These are phyloP conservation scores for Starmera dryadoides DNA, from an alignment of 805 yeast genomes.

Conservation along the genomic window DNA sequence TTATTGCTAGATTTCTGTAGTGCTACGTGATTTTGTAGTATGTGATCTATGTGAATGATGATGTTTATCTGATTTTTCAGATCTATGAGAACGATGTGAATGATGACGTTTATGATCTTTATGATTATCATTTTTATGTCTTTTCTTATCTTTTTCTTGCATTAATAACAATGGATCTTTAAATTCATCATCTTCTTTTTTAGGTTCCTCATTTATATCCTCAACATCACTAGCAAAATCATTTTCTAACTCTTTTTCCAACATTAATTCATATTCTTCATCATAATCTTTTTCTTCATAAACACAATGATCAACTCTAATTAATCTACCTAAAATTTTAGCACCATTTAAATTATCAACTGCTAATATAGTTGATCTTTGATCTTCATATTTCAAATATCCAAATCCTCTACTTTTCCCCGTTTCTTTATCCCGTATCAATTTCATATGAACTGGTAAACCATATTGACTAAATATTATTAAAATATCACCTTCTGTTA, in stretches of 20 bases:
- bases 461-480: slow-evolving; percentile 87
- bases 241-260: slow-evolving; percentile 23
- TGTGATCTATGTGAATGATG: slow-evolving; percentile 1
- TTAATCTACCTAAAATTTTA: slow-evolving; percentile 37
- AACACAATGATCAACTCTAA: slow-evolving; percentile 68
- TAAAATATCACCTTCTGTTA: slow-evolving; percentile 71
- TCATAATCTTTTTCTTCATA: slow-evolving; percentile 50
- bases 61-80: not conserved
- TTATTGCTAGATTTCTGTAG: too few species aligned
- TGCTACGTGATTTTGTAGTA: too few species aligned
- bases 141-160: not conserved
- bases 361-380: slow-evolving; percentile 73
- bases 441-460: slow-evolving; percentile 66
- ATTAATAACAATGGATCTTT: slow-evolving; percentile 18
- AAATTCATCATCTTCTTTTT: slow-evolving; percentile 13
- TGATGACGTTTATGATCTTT: not conserved
- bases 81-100: not conserved
- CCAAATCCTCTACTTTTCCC: slow-evolving; percentile 73
- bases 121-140: not conserved
- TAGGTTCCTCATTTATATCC: not conserved
- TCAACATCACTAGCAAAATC: slow-evolving; percentile 18
- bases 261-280: slow-evolving; percentile 34
- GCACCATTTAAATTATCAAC: slow-evolving; percentile 83
- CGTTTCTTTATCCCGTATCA: slow-evolving; percentile 57
- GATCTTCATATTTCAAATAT: slow-evolving; percentile 77